Evolutionary conservation across 2,329 filamentous ascomycete genomes (phyloP), one percentile per base, ranked within the genome.

Genomic region (Penicillium sp.): DNA sequence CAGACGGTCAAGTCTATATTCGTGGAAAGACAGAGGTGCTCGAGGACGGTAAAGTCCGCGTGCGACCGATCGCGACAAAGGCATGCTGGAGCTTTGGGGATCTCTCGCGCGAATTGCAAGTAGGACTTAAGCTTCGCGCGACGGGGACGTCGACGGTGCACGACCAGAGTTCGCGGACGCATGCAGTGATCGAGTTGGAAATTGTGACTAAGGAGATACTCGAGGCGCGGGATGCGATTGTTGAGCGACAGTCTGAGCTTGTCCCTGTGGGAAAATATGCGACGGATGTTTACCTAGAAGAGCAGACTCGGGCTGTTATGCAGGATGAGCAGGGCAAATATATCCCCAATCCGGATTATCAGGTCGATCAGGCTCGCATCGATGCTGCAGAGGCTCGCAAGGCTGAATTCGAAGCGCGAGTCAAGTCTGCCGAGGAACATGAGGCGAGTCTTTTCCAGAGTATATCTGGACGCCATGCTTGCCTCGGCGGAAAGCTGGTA

Each of bases 61-160:
- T 48, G 25, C 25, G 45, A 28, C 45, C 45, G 7, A 48, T 48
- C 5, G 45, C 16, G 6, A 48, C 45, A 13, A 48, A 48, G 25
- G 45, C 45, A 48, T 48, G 45, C 25, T 48, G 45, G 45, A 48
- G 25, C 14, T 48, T 48, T n/a, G 25, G 30, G 25, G 45, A 48
- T 48, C 45, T 48, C 45, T 48, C 45, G 25, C 25, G 45, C 25
- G 45, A 48, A 6, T 7, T 48, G 6, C 45, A 48, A 8, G 25
- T n/a, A 3, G 45, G 45, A 48, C 25, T 48, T 3, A 28, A n/a
- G 45, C 25, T 48, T n/a, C 45, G 45, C 22, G 45, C 45, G 45
- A 48, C 45, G 7, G 45, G 25, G 13, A 48, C 25, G 14, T 48
- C 45, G 45, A 48, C 45, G 25, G 45, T 48, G 19, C 45, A 48